Conservation (phyloP, 1,284 basidiomycete species). For the Pseudozyma sp. region DNA sequence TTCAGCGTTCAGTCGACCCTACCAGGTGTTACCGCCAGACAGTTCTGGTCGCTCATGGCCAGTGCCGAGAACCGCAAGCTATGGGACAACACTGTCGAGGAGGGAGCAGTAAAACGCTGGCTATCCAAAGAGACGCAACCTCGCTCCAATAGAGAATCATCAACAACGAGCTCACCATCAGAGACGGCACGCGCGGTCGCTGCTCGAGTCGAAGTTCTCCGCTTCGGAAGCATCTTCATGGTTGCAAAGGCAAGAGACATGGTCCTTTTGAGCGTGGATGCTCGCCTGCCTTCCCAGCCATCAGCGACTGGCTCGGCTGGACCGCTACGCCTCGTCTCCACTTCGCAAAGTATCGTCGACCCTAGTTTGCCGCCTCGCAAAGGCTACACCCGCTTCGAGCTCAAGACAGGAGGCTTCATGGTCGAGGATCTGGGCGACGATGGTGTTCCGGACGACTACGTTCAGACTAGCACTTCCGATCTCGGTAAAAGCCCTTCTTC, state of each 20-base stretch:
- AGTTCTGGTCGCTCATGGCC: conserved; percentile 65
- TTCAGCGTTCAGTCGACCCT: conserved; percentile 58
- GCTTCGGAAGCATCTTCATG: conserved; percentile 63
- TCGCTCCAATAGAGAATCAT: not conserved
- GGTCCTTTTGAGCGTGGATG: conserved; percentile 57
- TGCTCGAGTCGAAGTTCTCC: conserved; percentile 49
- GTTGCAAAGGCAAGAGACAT: conserved; percentile 61
- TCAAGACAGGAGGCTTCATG: conserved; percentile 60
- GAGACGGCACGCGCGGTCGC: conserved; percentile 29
- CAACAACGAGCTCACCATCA: not conserved
- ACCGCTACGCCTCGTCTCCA: conserved; percentile 52
- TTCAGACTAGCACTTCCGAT: conserved; percentile 3
- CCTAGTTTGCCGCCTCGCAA: conserved; percentile 51
- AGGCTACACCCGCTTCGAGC: conserved; percentile 56
- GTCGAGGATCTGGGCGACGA: conserved; percentile 59
- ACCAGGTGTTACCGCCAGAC: conserved; percentile 48
- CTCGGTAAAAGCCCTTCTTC: conserved; percentile 25
- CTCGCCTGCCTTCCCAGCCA: conserved; percentile 39
- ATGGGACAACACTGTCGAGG: conserved; percentile 57
- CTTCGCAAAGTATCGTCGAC: conserved; percentile 47
- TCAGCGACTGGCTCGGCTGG: conserved; percentile 3
- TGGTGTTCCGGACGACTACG: conserved; percentile 27
- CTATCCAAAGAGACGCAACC: conserved; percentile 18
- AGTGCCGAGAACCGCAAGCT: conserved; percentile 54
- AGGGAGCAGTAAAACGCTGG: conserved; percentile 47